A percentile compares a stretch with the other conserved stretches of the same genome.
These are phyloP conservation scores for Withania somnifera DNA, from an alignment of 305 asterid species.

Conservation along the genomic window DNA sequence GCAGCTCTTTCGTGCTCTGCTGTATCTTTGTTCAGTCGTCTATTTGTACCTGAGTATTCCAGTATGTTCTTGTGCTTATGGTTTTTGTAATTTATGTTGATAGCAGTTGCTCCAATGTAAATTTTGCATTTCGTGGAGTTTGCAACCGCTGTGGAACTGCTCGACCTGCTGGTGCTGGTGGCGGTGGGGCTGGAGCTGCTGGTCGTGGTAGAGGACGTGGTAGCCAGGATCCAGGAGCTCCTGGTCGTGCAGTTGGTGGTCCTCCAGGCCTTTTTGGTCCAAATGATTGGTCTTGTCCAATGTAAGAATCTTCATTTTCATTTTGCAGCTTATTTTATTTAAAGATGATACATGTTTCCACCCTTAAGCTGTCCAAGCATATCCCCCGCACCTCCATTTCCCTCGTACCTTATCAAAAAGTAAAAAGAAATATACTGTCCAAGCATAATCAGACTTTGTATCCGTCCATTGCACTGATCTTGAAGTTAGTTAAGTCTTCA, in stretches of 20 bases:
- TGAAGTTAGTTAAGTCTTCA: neutral
- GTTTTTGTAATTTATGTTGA: constrained; percentile 6
- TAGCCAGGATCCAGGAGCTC: constrained; percentile 49
- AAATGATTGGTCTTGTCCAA: constrained; percentile 97
- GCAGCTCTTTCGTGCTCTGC: constrained; percentile 75
- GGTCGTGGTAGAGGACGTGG: constrained; percentile 93
- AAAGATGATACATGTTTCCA: neutral
- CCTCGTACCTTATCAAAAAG: neutral
- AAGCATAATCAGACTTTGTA: neutral
- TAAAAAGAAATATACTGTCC: neutral
- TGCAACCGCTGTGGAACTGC: constrained; percentile 98
- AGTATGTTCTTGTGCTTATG: constrained; percentile 12
- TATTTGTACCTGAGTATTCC: neutral
- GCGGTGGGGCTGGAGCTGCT: constrained; percentile 65
- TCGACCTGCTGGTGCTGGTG: constrained; percentile 77
- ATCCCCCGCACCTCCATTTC: too few relatives aligned
- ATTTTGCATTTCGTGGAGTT: constrained; percentile 96
- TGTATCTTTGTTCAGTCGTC: neutral
- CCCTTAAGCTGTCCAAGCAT: neutral
- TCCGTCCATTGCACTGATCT: neutral
- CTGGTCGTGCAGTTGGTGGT: constrained; percentile 52
- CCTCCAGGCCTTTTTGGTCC: constrained; percentile 90
- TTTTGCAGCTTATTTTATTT: neutral
- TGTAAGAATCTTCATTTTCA: constrained; percentile 37
- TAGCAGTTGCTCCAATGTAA: constrained; percentile 88